Percentiles rank a stretch among this genome's conserved stretches.
These are phyloP conservation scores for Anisogramma anomala DNA, from an alignment of 2,329 filamentous ascomycete genomes.

Conservation along the genomic window DNA sequence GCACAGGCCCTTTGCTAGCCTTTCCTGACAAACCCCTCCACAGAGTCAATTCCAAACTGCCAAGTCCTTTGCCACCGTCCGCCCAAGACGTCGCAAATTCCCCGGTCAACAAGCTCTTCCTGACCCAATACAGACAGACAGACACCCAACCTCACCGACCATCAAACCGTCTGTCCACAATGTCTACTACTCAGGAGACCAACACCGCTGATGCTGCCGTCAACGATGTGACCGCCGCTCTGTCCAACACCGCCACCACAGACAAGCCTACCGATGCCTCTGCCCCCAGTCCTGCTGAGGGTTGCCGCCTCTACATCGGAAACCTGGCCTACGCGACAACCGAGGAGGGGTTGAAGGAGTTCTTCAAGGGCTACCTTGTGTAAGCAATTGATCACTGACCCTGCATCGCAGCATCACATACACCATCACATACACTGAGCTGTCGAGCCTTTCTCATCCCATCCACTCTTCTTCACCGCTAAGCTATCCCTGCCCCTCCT, in stretches of 20 bases:
- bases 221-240: constrained; percentile 65
- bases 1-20: constrained; percentile 75
- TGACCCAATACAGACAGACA: constrained; percentile 28
- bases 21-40: constrained; percentile 50
- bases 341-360: constrained; percentile 99
- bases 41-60: constrained; percentile 48
- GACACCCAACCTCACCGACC: constrained; percentile 21
- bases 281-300: constrained; percentile 94
- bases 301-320: constrained; percentile 98
- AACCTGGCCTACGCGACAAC: constrained; percentile 99
- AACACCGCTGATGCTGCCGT: constrained; percentile 51
- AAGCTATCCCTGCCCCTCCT: too few species aligned
- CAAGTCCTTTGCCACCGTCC: constrained; percentile 22
- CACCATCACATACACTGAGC: too few species aligned
- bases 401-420: neutral
- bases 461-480: neutral
- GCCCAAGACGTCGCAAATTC: constrained; percentile 29
- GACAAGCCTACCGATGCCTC: constrained; percentile 60
- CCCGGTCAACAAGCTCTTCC: constrained; percentile 27
- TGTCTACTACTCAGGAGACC: constrained; percentile 75
- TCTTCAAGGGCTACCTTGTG: constrained; percentile 99
- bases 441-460: neutral
- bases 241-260: constrained; percentile 63
- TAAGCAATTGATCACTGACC: constrained; percentile 44
- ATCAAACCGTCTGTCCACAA: constrained; percentile 33